Percentiles rank a stretch among this genome's conserved stretches.
phyloP scores from a whole-genome alignment of 768 basidiomycete genomes.

The Boletus fagicola region DNA sequence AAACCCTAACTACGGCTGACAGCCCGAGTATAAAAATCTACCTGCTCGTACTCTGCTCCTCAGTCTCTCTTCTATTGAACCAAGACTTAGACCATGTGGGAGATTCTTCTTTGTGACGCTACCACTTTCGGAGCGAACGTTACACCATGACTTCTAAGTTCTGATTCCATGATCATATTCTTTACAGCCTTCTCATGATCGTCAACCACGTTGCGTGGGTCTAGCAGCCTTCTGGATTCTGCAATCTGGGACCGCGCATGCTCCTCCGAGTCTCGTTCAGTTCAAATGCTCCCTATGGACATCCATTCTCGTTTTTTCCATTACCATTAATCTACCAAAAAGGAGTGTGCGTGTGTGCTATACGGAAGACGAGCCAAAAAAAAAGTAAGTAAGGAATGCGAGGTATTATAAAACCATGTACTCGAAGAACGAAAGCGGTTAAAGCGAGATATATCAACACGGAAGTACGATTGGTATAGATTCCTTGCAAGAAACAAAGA shows the following conservation, averaged over 20 bases:
- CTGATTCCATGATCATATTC: too few relatives aligned
- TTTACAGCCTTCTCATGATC: too few relatives aligned
- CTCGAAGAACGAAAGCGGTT: not conserved
- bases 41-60: too few relatives aligned
- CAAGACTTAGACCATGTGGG: too few relatives aligned
- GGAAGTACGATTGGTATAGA: slow-evolving; percentile 15
- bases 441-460: slow-evolving; percentile 4
- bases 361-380: not conserved
- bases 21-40: too few relatives aligned
- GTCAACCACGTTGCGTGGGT: not conserved
- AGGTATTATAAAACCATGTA: not conserved
- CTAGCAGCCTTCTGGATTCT: not conserved
- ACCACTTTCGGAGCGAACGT: too few relatives aligned
- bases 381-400: not conserved
- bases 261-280: not conserved
- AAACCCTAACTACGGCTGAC: too few relatives aligned
- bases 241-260: not conserved
- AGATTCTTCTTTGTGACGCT: too few relatives aligned
- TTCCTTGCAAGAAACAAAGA: slow-evolving; percentile 15
- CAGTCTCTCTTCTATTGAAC: too few relatives aligned
- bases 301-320: not conserved
- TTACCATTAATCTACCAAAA: slow-evolving; percentile 8
- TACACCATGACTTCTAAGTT: too few relatives aligned
- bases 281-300: not conserved
- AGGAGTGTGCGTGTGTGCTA: not conserved